Conservation (phyloP, 1,284 basidiomycete species). For the Microbotryum violaceum region DNA sequence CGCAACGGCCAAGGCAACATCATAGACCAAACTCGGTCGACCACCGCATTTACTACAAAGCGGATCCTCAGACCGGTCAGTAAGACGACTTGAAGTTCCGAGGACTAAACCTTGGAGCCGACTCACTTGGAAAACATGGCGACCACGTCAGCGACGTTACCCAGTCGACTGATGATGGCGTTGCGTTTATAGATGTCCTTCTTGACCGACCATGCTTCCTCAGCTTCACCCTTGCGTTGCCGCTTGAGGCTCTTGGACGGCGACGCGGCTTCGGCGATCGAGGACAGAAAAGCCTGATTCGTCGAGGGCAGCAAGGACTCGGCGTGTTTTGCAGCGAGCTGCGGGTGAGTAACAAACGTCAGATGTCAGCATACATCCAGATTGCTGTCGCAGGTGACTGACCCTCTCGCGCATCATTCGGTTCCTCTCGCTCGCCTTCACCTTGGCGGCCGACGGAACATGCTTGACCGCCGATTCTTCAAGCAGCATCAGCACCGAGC, state of each 20-base stretch:
- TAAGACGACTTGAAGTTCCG: background rate
- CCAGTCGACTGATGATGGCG: conserved; percentile 25
- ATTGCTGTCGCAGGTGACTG: background rate
- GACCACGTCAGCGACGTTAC: conserved; percentile 27
- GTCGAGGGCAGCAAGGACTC: conserved; percentile 13
- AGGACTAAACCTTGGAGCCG: background rate
- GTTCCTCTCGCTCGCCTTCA: conserved; percentile 14
- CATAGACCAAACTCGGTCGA: conserved; percentile 16
- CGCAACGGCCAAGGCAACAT: conserved; percentile 22
- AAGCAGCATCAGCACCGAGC: conserved; percentile 17
- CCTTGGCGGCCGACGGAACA: background rate
- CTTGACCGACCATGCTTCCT: background rate
- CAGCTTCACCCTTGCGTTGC: background rate
- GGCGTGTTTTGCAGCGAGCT: conserved; percentile 25
- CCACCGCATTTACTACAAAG: conserved; percentile 6
- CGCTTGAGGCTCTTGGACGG: conserved; percentile 22
- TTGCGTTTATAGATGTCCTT: conserved; percentile 19
- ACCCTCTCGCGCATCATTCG: conserved; percentile 15
- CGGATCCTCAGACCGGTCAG: background rate
- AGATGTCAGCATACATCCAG: background rate
- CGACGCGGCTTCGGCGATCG: conserved; percentile 12
- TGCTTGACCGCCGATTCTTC: conserved; percentile 10
- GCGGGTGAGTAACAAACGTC: background rate
- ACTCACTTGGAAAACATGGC: conserved; percentile 16
- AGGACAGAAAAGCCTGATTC: conserved; percentile 21